Evolutionary conservation across 495 filamentous ascomycete genomes (phyloP).

Genomic region (Tuber magnatum): DNA sequence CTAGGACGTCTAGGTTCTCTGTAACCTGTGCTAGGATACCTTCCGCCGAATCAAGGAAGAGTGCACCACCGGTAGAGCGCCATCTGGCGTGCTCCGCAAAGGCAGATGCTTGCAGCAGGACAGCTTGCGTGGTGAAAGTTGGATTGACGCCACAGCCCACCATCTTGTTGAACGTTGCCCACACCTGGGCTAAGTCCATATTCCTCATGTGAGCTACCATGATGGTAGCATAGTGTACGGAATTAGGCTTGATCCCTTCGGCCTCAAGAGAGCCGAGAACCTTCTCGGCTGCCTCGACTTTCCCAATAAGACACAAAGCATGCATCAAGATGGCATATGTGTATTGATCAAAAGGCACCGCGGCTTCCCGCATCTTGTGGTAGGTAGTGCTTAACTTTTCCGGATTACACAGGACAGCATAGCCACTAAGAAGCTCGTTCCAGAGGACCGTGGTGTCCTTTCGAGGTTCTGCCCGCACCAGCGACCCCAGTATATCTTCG

Average conservation of each 20-base stretch:
- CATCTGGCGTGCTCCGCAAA: slow-evolving; percentile 44
- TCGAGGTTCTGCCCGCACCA: slow-evolving; percentile 44
- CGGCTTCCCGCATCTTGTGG: slow-evolving; percentile 53
- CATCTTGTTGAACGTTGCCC: slow-evolving; percentile 52
- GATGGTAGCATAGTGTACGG: slow-evolving; percentile 69
- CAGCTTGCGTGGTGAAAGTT: slow-evolving; percentile 46
- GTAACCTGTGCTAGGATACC: slow-evolving; percentile 35
- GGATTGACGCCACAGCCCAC: slow-evolving; percentile 45
- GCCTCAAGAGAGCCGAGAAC: slow-evolving; percentile 59
- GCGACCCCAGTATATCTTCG: slow-evolving; percentile 50
- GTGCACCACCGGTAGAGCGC: slow-evolving; percentile 21
- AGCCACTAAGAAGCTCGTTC: slow-evolving; percentile 65
- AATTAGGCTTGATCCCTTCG: slow-evolving; percentile 52
- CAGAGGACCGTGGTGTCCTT: slow-evolving; percentile 56
- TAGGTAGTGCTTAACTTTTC: slow-evolving; percentile 54
- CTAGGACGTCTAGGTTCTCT: slow-evolving; percentile 28
- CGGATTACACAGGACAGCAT: slow-evolving; percentile 61
- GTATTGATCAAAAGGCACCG: slow-evolving; percentile 56
- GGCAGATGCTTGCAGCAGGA: slow-evolving; percentile 42
- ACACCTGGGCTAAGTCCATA: slow-evolving; percentile 49
- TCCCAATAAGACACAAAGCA: slow-evolving; percentile 54
- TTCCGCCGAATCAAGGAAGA: slow-evolving; percentile 33
- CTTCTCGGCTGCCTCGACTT: slow-evolving; percentile 58
- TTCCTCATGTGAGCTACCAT: slow-evolving; percentile 57
- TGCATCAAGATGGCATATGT: slow-evolving; percentile 72